Evolutionary conservation across 2,329 filamentous ascomycete genomes (phyloP).

Genomic region (Alternaria viburni): DNA sequence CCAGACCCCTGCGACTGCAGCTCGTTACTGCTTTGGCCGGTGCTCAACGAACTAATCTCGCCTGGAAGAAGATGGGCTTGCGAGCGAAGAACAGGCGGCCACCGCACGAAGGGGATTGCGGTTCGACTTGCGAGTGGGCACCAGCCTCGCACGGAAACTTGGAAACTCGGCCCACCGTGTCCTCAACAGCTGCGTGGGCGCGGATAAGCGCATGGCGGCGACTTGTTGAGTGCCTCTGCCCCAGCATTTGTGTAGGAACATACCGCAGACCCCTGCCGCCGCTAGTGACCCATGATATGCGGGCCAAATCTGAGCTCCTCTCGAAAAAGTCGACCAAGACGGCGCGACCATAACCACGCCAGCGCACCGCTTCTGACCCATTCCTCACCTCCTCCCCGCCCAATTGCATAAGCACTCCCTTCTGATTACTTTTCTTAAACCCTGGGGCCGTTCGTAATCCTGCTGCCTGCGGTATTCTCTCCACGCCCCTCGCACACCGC

Average conservation of each 20-base stretch:
- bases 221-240: slow-evolving; percentile 12
- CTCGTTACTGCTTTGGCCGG: slow-evolving; percentile 30
- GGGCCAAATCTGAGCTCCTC: slow-evolving; percentile 14
- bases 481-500: slow-evolving; percentile 16
- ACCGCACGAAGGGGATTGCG: not conserved
- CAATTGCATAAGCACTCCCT: slow-evolving; percentile 25
- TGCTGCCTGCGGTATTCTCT: slow-evolving; percentile 22
- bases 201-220: not conserved
- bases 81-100: slow-evolving; percentile 8
- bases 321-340: slow-evolving; percentile 34
- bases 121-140: slow-evolving; percentile 21
- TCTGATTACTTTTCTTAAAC: slow-evolving; percentile 19
- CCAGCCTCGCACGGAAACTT: slow-evolving; percentile 6
- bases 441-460: slow-evolving; percentile 11
- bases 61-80: slow-evolving; percentile 24
- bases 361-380: slow-evolving; percentile 25
- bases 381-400: slow-evolving; percentile 24
- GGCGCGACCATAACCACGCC: slow-evolving; percentile 31
- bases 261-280: slow-evolving; percentile 16
- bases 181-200: slow-evolving; percentile 24
- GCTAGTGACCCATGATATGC: slow-evolving; percentile 21
- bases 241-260: slow-evolving; percentile 10
- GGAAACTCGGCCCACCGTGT: not conserved
- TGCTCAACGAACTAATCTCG: slow-evolving; percentile 36
- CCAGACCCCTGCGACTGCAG: slow-evolving; percentile 36